Percentiles rank a stretch among this genome's conserved stretches.
Evolutionary conservation across 2,329 filamentous ascomycete genomes (phyloP).

Genomic region (Trichophyton schoenleinii): DNA sequence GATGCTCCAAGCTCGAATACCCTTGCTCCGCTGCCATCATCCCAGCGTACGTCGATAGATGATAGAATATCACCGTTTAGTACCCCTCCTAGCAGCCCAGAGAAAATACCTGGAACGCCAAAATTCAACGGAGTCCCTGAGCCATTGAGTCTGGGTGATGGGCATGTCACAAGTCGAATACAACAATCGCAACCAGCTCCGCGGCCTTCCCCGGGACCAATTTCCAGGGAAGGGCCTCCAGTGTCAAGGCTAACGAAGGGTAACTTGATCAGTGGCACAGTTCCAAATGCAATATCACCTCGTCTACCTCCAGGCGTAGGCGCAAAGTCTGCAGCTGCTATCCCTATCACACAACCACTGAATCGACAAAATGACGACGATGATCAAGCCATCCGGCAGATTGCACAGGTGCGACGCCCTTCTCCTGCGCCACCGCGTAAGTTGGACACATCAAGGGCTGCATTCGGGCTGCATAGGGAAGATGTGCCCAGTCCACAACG

Average conservation of each 20-base stretch:
- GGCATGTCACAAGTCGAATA: background rate
- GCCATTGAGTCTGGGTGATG: background rate
- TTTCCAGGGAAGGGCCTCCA: background rate
- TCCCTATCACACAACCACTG: background rate
- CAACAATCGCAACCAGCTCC: background rate
- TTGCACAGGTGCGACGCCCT: background rate
- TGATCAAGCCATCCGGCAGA: background rate
- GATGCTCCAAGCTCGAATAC: conserved; percentile 10
- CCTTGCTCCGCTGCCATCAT: conserved; percentile 18
- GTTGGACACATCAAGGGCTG: background rate
- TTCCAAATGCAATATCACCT: background rate
- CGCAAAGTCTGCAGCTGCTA: background rate
- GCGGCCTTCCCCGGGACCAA: background rate
- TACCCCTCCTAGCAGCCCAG: conserved; percentile 67
- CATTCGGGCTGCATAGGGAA: background rate
- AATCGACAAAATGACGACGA: background rate
- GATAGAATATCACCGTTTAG: conserved; percentile 63
- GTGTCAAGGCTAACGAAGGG: background rate
- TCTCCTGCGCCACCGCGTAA: background rate
- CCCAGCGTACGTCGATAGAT: conserved; percentile 23
- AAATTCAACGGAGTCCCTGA: background rate
- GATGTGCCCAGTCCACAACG: background rate
- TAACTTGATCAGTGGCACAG: background rate
- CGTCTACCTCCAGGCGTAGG: background rate
- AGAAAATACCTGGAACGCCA: conserved; percentile 30